Percentiles rank a stretch among this genome's conserved stretches.
Conservation (phyloP, 78 protist genomes). For the Polysphondylium violaceum region DNA sequence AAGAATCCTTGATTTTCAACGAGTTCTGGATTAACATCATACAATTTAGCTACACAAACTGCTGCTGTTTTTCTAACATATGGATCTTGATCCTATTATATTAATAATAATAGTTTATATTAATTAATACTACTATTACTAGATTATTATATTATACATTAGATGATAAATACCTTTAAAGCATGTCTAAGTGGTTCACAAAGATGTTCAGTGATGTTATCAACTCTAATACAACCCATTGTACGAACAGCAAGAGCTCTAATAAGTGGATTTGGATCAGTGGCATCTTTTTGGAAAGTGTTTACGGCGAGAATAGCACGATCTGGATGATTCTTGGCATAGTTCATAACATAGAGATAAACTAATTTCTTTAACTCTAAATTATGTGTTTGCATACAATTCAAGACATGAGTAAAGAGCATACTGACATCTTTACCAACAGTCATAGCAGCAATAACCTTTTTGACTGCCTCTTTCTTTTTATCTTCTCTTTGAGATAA, state of each 20-base stretch:
- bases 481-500: constrained; percentile 77
- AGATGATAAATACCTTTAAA: constrained; percentile 79
- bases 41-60: constrained; percentile 98
- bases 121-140: not conserved
- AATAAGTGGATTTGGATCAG: constrained; percentile 96
- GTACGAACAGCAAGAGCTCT: constrained; percentile 99
- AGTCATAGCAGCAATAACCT: constrained; percentile 99
- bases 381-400: constrained; percentile 95
- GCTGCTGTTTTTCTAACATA: constrained; percentile 99
- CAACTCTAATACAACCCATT: constrained; percentile 99
- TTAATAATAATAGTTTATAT: not conserved
- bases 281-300: constrained; percentile 97
- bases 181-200: constrained; percentile 94
- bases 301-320: constrained; percentile 98
- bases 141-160: not conserved
- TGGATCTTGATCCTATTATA: constrained; percentile 93
- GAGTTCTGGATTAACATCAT: constrained; percentile 94
- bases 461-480: constrained; percentile 97
- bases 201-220: constrained; percentile 95
- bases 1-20: constrained; percentile 97
- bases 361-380: constrained; percentile 99
- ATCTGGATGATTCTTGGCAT: constrained; percentile 98
- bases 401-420: constrained; percentile 94
- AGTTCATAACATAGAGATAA: constrained; percentile 98
- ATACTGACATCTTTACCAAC: constrained; percentile 98